Percentiles rank a stretch among this genome's conserved stretches.
Evolutionary conservation across 805 yeast genomes (phyloP).

Genomic region (Ogataea thermomethanolica): DNA sequence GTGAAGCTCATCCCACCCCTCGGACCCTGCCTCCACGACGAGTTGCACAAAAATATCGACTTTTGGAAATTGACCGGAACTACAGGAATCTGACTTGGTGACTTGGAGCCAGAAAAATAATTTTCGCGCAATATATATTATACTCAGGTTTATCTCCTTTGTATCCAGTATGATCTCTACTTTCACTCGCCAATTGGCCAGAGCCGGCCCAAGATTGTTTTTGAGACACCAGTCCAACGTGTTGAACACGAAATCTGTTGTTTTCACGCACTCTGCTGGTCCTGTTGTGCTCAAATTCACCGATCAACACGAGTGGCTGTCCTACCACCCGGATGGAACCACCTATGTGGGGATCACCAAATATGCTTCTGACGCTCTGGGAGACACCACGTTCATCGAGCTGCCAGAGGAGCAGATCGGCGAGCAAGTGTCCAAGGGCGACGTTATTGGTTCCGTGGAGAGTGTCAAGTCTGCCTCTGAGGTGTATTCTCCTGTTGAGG

Average conservation of each 20-base stretch:
- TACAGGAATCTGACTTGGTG: constrained; percentile 11
- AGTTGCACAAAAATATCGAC: constrained; percentile 48
- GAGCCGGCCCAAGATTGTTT: constrained; percentile 9
- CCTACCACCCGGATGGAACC: constrained; percentile 75
- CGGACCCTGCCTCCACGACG: constrained; percentile 46
- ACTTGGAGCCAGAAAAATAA: background rate
- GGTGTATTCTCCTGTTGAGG: constrained; percentile 82
- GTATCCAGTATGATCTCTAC: constrained; percentile 7
- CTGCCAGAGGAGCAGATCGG: constrained; percentile 52
- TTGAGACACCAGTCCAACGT: constrained; percentile 21
- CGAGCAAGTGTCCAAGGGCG: constrained; percentile 56
- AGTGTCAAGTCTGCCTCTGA: constrained; percentile 93
- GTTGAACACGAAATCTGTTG: constrained; percentile 31
- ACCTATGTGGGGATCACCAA: constrained; percentile 88
- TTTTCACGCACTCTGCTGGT: constrained; percentile 34
- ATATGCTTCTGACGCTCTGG: constrained; percentile 94
- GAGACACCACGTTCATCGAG: constrained; percentile 94
- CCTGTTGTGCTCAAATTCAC: constrained; percentile 65
- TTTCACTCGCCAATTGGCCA: constrained; percentile 7
- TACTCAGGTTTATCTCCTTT: background rate
- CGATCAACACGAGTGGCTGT: constrained; percentile 92
- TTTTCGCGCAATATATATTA: constrained; percentile 9
- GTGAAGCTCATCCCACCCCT: constrained; percentile 59
- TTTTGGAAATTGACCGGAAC: constrained; percentile 45
- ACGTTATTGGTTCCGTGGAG: constrained; percentile 88